Conservation (phyloP, 1,284 basidiomycete genomes). For the Cryptococcus depauperatus region DNA sequence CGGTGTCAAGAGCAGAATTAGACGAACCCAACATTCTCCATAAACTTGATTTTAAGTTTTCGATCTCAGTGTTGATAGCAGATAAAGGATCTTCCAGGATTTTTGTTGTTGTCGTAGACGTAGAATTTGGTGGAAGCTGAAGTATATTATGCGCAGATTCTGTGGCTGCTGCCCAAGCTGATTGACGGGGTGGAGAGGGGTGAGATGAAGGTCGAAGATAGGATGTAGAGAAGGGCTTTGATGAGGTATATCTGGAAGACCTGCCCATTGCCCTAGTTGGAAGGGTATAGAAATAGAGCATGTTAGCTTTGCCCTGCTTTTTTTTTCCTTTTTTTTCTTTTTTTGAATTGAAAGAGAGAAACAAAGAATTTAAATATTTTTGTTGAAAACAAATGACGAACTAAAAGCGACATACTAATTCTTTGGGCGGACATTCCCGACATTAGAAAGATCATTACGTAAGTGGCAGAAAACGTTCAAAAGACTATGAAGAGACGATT, state of each 20-base stretch:
- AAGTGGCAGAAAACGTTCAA: too few species aligned
- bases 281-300: background rate
- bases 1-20: conserved; percentile 75
- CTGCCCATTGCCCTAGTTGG: background rate
- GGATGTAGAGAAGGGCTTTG: conserved; percentile 4
- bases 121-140: conserved; percentile 19
- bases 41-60: conserved; percentile 64
- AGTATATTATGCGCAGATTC: conserved; percentile 38
- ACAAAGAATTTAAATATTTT: background rate
- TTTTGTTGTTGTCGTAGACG: conserved; percentile 8
- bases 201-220: background rate
- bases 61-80: conserved; percentile 62
- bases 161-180: conserved; percentile 41
- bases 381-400: too few species aligned
- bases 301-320: background rate
- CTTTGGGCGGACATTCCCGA: too few species aligned
- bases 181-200: conserved; percentile 7
- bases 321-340: background rate
- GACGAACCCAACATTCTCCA: conserved; percentile 76
- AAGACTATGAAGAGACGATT: too few species aligned
- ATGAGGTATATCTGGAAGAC: background rate
- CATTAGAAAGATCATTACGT: too few species aligned
- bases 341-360: background rate
- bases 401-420: too few species aligned
- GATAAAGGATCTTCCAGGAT: conserved; percentile 30